phyloP scores from a whole-genome alignment of 805 yeast species.

The Saturnispora gosingensis region DNA sequence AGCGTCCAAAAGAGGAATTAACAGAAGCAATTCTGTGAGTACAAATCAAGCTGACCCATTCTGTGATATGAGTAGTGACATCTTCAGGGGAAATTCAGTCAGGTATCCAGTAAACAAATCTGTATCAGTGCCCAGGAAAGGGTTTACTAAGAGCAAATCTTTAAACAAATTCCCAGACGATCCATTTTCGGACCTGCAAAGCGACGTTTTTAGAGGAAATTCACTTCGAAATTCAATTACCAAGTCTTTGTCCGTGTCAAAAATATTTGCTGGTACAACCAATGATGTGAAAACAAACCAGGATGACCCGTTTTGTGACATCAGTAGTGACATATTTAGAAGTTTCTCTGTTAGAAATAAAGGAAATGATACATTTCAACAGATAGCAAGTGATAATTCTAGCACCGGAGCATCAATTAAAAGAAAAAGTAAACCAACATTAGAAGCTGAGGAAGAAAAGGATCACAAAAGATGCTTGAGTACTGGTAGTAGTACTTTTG shows the following conservation, averaged over 20 bases:
- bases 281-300: background rate
- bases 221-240: background rate
- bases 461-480: conserved; percentile 8
- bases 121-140: background rate
- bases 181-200: background rate
- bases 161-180: background rate
- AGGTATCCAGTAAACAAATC: background rate
- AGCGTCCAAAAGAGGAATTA: background rate
- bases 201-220: conserved; percentile 1
- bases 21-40: background rate
- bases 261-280: no score
- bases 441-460: background rate
- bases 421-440: background rate
- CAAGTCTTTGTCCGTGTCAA: background rate
- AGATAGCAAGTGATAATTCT: background rate
- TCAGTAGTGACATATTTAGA: background rate
- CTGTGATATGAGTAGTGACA: background rate
- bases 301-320: background rate
- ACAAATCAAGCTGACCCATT: background rate
- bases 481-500: conserved; percentile 6
- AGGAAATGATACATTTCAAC: background rate
- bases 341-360: background rate
- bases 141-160: background rate
- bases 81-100: background rate
- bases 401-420: background rate